Evolutionary conservation across 768 basidiomycete genomes (phyloP).

Genomic region (Auriscalpium microsporum): DNA sequence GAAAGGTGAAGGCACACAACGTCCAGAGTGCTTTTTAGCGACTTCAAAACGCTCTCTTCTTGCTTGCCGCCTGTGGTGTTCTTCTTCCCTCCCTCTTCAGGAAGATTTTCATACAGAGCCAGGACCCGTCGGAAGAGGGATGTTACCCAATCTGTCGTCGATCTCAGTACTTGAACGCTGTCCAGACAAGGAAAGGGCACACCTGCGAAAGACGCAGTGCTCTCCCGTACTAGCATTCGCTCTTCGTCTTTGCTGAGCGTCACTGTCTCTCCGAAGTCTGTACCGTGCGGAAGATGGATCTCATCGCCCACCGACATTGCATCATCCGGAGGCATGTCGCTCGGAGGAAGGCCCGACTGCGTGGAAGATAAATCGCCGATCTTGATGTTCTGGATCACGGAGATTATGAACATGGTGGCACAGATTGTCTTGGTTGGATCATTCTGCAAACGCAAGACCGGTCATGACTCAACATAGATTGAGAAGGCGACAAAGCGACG

Average conservation of each 20-base stretch:
- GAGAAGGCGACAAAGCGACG: conserved; percentile 16
- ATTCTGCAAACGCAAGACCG: conserved; percentile 38
- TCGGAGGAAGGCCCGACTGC: conserved; percentile 46
- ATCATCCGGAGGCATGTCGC: conserved; percentile 45
- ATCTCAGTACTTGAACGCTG: background rate
- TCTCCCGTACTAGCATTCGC: conserved; percentile 64
- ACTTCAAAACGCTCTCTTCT: conserved; percentile 69
- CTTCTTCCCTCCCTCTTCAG: conserved; percentile 87
- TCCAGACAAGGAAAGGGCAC: conserved; percentile 8
- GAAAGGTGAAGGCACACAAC: conserved; percentile 76
- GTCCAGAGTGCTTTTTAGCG: conserved; percentile 74
- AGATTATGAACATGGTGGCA: conserved; percentile 69
- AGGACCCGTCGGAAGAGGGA: conserved; percentile 72
- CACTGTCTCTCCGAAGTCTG: conserved; percentile 32
- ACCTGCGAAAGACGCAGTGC: conserved; percentile 75
- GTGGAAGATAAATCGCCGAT: conserved; percentile 67
- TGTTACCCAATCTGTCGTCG: conserved; percentile 61
- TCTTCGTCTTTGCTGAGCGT: conserved; percentile 56
- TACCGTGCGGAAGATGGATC: conserved; percentile 44
- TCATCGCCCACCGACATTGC: conserved; percentile 44
- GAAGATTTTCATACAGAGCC: conserved; percentile 83
- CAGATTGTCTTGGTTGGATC: conserved; percentile 76
- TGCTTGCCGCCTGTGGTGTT: conserved; percentile 76
- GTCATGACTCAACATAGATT: background rate
- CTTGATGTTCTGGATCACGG: conserved; percentile 66